Evolutionary conservation across 495 filamentous ascomycete genomes (phyloP).

Genomic region (Hyaloscypha finlandica): DNA sequence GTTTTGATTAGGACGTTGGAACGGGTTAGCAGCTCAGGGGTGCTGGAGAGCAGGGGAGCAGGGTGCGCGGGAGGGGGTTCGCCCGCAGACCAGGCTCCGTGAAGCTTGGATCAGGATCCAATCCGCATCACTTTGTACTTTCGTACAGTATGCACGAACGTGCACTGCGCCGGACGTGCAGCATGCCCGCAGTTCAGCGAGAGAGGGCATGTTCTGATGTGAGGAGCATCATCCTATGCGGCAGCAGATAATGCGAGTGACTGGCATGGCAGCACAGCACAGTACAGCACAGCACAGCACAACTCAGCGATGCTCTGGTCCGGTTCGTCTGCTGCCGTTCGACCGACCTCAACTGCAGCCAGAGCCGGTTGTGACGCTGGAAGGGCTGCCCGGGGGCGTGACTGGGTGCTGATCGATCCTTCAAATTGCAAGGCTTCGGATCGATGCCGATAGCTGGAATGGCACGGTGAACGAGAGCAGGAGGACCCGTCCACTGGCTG

Average conservation of each 20-base stretch:
- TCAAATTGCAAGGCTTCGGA: conserved; percentile 12
- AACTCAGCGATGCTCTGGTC: neutral
- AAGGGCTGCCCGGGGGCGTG: neutral
- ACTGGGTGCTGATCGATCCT: conserved; percentile 4
- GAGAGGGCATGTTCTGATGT: neutral
- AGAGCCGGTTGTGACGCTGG: neutral
- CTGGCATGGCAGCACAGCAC: too few species aligned
- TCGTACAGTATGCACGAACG: neutral
- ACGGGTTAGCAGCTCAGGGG: neutral
- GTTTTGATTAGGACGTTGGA: neutral
- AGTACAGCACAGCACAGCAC: too few species aligned
- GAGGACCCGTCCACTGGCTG: neutral
- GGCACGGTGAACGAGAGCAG: neutral
- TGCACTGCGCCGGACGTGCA: conserved; percentile 1
- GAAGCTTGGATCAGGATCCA: neutral
- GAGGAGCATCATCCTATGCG: neutral
- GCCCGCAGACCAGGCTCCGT: neutral
- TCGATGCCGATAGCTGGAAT: neutral
- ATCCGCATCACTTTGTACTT: neutral
- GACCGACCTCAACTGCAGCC: neutral
- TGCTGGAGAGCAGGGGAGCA: neutral
- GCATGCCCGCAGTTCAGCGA: neutral
- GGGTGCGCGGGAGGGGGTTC: too few species aligned
- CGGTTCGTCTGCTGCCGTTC: neutral
- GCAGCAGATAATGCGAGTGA: neutral